A percentile compares a stretch with the other conserved stretches of the same genome.
Conservation (phyloP, 257 asterid genomes). For the Solanum microdontum region DNA sequence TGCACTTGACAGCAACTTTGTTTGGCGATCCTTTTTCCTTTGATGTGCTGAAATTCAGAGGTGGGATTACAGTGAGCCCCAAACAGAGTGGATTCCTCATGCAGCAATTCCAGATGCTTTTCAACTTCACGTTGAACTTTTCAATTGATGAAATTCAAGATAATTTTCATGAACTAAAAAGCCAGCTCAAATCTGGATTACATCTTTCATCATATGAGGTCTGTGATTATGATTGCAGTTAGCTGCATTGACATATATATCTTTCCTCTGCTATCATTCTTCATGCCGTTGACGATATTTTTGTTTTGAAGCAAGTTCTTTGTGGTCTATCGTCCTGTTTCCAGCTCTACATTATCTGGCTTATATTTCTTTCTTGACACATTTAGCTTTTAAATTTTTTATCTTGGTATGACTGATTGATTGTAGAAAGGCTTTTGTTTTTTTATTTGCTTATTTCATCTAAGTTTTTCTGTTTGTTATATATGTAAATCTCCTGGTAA, state of each 20-base stretch:
- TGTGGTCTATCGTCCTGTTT: neutral
- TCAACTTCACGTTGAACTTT: slow-evolving; percentile 92
- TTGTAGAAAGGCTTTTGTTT: neutral
- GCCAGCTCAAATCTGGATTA: slow-evolving; percentile 69
- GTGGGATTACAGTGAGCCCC: slow-evolving; percentile 82
- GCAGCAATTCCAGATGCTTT: slow-evolving; percentile 62
- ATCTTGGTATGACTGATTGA: neutral
- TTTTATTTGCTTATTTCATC: neutral
- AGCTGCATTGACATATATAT: neutral
- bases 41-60: slow-evolving; percentile 74
- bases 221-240: slow-evolving; percentile 1
- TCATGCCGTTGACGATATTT: neutral
- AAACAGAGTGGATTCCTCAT: slow-evolving; percentile 70
- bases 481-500: neutral
- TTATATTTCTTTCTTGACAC: neutral
- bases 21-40: slow-evolving; percentile 73
- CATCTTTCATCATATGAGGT: slow-evolving; percentile 80
- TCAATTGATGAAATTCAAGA: slow-evolving; percentile 55
- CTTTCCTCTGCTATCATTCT: neutral
- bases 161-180: slow-evolving; percentile 56
- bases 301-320: neutral
- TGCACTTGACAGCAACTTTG: slow-evolving; percentile 47
- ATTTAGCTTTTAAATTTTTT: neutral
- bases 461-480: neutral
- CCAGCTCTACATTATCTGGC: neutral